Base-by-base conservation (phyloP, 805 yeast species). In the Wickerhamiella domercqiae region DNA sequence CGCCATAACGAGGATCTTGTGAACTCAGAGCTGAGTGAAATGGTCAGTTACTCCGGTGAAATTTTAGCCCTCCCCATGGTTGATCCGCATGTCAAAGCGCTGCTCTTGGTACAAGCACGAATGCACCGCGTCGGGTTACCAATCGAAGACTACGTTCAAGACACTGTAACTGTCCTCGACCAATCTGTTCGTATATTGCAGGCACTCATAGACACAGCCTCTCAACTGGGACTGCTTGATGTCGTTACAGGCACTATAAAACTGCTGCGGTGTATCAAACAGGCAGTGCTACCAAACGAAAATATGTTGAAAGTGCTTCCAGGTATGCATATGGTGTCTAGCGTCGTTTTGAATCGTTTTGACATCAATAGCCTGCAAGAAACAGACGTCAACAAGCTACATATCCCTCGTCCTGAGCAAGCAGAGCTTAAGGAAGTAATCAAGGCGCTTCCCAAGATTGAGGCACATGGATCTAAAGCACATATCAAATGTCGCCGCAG, bases 171-270 rank as follows among this genome's bases (percentile, higher is more conserved):
- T 0, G 94, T 90, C 7, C 62, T 90, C 40, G 99, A 93, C 52
- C 98, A 90, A 60, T 74, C 93, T 5, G 63, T 90, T 51, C 93
- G 98, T 70, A 78, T 90, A 44, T 60, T 86, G 38, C 98, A 90
- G 54, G 96, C 97, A 0, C 78, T 71, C 47, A 76, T 87, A 41
- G 99, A 90, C 58, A 82, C 81, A 16, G 75, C 90, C 1, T 73
- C 94, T 2, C 96, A 87, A 48, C 51, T 75, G 47, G 94, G 95
- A 0, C 77, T 72, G 48, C 61, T 75, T 33, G 52, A 66, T 4
- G 70, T 82, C 0, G 82, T 75, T 0, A 43, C 74, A 47, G 65
- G 64, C 39, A 66, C 84, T 39, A 67, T 87, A 25, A 64, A 64
- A 45, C 60, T 80, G 34, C 77, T 87, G 86, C 83, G 77, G 51